phyloP scores from a whole-genome alignment of 495 filamentous ascomycete genomes.

The Saxophila tyrrhenica region DNA sequence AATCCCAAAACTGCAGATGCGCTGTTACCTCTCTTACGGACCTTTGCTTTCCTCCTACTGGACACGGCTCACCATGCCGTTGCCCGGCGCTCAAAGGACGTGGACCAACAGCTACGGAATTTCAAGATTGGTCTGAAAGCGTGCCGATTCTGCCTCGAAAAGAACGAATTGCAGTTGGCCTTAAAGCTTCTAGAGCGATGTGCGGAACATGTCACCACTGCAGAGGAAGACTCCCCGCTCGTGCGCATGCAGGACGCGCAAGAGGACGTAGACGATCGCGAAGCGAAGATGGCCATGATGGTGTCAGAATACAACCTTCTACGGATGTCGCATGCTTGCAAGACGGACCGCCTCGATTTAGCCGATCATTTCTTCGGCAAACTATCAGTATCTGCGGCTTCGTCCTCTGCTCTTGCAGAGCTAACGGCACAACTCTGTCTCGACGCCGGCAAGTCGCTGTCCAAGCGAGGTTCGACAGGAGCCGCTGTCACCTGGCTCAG shows the following conservation, averaged over 20 bases:
- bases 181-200: slow-evolving; percentile 50
- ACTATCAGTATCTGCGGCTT: slow-evolving; percentile 27
- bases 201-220: slow-evolving; percentile 47
- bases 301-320: slow-evolving; percentile 59
- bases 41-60: slow-evolving; percentile 61
- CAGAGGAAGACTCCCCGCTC: slow-evolving; percentile 32
- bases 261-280: slow-evolving; percentile 23
- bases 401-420: slow-evolving; percentile 42
- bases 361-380: slow-evolving; percentile 68
- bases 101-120: slow-evolving; percentile 36
- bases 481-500: slow-evolving; percentile 63
- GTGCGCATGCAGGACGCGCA: slow-evolving; percentile 11
- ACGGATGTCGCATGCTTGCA: slow-evolving; percentile 53
- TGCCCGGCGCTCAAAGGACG: slow-evolving; percentile 29
- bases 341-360: slow-evolving; percentile 56
- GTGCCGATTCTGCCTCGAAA: slow-evolving; percentile 50
- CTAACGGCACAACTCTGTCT: slow-evolving; percentile 60
- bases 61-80: slow-evolving; percentile 42
- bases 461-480: slow-evolving; percentile 39
- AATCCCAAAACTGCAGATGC: not conserved
- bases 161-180: slow-evolving; percentile 43
- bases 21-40: slow-evolving; percentile 37
- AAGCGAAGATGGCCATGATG: slow-evolving; percentile 27
- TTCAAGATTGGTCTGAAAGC: slow-evolving; percentile 58
- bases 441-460: slow-evolving; percentile 56